Evolutionary conservation across 1,284 basidiomycete species (phyloP).

Genomic region (Tilletia indica): DNA sequence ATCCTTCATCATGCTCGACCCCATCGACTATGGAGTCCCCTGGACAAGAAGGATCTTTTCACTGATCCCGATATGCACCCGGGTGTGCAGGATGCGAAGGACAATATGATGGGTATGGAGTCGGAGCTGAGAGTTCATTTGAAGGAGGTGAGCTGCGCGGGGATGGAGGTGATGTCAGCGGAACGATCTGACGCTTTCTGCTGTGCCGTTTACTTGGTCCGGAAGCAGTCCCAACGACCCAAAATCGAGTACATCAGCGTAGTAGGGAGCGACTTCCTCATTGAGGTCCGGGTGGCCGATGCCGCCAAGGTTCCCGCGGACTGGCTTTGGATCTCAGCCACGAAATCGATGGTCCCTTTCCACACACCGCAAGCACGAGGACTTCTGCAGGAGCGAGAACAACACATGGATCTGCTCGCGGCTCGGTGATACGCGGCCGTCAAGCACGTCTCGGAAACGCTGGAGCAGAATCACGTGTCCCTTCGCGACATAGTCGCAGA

Average conservation of each 20-base stretch:
- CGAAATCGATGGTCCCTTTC: slow-evolving; percentile 74
- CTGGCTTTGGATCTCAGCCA: slow-evolving; percentile 77
- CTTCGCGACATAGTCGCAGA: slow-evolving; percentile 37
- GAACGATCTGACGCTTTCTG: background rate
- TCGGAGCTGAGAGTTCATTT: slow-evolving; percentile 75
- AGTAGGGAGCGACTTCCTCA: slow-evolving; percentile 56
- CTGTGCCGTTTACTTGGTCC: slow-evolving; percentile 28
- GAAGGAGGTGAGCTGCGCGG: slow-evolving; percentile 58
- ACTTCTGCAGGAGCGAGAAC: slow-evolving; percentile 72
- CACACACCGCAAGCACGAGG: slow-evolving; percentile 71
- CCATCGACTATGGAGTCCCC: too few relatives aligned
- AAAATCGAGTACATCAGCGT: slow-evolving; percentile 72
- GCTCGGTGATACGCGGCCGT: slow-evolving; percentile 57
- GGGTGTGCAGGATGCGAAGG: slow-evolving; percentile 63
- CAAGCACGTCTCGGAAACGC: slow-evolving; percentile 27
- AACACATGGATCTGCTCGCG: slow-evolving; percentile 72
- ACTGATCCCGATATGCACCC: slow-evolving; percentile 70
- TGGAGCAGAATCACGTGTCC: slow-evolving; percentile 33
- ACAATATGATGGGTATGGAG: slow-evolving; percentile 66
- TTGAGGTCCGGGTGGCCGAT: slow-evolving; percentile 68
- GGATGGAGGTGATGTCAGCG: background rate
- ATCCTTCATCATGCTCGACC: too few relatives aligned
- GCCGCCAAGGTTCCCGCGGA: slow-evolving; percentile 71
- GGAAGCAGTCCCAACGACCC: slow-evolving; percentile 72
- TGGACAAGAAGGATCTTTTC: slow-evolving; percentile 74